These are phyloP conservation scores for Letharia lupina DNA, from an alignment of 495 filamentous ascomycete species.

Conservation along the genomic window DNA sequence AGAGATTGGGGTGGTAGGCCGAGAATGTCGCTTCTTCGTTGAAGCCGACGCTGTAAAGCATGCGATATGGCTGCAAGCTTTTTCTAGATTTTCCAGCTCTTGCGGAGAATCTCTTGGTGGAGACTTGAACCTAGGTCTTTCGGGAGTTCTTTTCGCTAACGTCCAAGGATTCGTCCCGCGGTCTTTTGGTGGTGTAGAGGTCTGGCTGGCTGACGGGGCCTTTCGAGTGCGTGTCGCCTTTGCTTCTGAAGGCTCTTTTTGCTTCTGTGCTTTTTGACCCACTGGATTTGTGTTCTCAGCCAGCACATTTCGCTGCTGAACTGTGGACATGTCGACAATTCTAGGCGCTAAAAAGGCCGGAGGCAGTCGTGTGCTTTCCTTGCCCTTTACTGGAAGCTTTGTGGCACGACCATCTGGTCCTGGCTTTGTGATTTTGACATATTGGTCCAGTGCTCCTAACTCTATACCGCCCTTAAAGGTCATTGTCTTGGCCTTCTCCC, in stretches of 20 bases:
- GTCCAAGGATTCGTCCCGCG: slow-evolving; percentile 22
- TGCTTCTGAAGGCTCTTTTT: background rate
- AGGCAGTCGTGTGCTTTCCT: background rate
- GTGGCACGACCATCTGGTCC: background rate
- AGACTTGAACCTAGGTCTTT: slow-evolving; percentile 14
- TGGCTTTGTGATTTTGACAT: slow-evolving; percentile 22
- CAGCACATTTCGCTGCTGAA: background rate
- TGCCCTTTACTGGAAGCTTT: background rate
- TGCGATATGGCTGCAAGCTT: background rate
- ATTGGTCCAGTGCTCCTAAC: slow-evolving; percentile 20
- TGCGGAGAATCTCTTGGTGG: slow-evolving; percentile 18
- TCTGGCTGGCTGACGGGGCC: background rate
- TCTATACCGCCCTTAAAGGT: background rate
- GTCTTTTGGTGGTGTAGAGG: slow-evolving; percentile 4
- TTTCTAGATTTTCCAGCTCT: slow-evolving; percentile 4
- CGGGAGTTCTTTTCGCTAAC: slow-evolving; percentile 16
- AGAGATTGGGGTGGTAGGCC: slow-evolving; percentile 11
- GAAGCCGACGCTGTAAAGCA: background rate
- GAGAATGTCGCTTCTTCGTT: slow-evolving; percentile 11
- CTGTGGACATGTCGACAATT: background rate
- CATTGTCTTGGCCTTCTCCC: slow-evolving; percentile 22
- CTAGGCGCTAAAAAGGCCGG: background rate
- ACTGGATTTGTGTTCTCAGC: slow-evolving; percentile 8
- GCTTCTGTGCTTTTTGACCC: slow-evolving; percentile 4
- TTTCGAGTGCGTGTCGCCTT: background rate